A percentile compares a stretch with the other conserved stretches of the same genome.
Evolutionary conservation across 352 stramenopile genomes (phyloP).

Genomic region (Phytophthora rubi): DNA sequence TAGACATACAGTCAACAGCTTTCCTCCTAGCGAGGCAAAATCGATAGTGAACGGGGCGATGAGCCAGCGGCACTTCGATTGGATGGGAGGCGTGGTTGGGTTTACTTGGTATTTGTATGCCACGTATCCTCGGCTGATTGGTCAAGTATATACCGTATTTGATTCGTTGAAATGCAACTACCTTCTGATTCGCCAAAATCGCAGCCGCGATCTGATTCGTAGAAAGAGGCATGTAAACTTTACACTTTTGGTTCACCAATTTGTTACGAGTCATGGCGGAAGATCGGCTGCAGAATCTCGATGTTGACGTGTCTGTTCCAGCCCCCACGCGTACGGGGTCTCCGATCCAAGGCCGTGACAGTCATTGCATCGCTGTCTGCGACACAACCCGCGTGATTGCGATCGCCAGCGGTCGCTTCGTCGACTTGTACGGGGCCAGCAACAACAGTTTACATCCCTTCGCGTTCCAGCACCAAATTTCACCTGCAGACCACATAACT

Average conservation of each 20-base stretch:
- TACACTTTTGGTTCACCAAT: not conserved
- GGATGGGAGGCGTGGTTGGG: not conserved
- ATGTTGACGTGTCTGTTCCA: constrained; percentile 32
- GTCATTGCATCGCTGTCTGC: constrained; percentile 49
- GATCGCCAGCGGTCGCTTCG: constrained; percentile 51
- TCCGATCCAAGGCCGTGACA: constrained; percentile 1
- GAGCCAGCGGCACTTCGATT: not conserved
- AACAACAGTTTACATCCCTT: constrained; percentile 28
- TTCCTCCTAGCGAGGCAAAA: constrained; percentile 12
- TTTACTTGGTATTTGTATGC: constrained; percentile 19
- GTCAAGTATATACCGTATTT: constrained; percentile 14
- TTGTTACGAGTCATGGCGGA: constrained; percentile 7
- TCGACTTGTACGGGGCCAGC: constrained; percentile 52
- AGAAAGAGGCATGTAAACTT: not conserved
- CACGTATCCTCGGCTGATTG: constrained; percentile 6
- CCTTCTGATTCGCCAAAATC: constrained; percentile 7
- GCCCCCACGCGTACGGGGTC: not conserved
- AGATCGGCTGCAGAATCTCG: constrained; percentile 33
- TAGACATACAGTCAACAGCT: not conserved
- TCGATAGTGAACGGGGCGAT: constrained; percentile 15
- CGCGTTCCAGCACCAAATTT: constrained; percentile 50
- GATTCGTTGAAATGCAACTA: constrained; percentile 9
- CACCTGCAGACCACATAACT: constrained; percentile 38
- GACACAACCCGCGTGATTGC: constrained; percentile 43
- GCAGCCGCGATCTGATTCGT: not conserved